Conservation (phyloP, 2,329 filamentous ascomycete genomes). For the Biscogniauxia sp. region DNA sequence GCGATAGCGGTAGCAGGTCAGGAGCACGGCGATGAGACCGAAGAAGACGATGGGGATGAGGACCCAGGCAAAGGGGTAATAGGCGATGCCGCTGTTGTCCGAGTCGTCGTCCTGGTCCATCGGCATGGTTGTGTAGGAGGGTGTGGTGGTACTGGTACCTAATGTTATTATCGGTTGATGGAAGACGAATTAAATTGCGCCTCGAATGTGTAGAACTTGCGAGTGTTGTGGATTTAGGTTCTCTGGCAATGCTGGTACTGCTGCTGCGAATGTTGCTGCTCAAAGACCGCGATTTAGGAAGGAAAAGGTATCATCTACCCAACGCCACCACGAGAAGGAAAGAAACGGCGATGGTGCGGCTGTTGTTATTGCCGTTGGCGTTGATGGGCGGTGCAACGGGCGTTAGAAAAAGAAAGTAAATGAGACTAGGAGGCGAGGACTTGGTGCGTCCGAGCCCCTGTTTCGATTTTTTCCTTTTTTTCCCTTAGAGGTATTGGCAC, state of each 20-base stretch:
- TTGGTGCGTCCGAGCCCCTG: not conserved
- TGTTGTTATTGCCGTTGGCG: not conserved
- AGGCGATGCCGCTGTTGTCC: conserved; percentile 1
- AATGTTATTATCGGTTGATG: no score
- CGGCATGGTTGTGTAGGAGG: not conserved
- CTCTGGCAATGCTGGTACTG: no score
- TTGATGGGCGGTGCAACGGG: not conserved
- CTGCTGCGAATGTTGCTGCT: no score
- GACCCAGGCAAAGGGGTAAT: conserved; percentile 26
- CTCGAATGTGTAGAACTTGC: no score
- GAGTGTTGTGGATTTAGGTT: not conserved
- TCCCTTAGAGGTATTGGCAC: not conserved
- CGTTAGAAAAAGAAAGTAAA: not conserved
- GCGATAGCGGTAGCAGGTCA: conserved; percentile 28
- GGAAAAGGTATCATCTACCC: not conserved
- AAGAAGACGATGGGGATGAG: conserved; percentile 29
- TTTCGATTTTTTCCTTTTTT: not conserved
- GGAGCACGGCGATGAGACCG: conserved; percentile 16
- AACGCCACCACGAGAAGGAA: not conserved
- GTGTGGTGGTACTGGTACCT: no score
- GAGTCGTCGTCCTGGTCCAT: not conserved
- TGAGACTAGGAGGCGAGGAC: not conserved
- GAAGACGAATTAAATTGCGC: no score
- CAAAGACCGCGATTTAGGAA: not conserved
- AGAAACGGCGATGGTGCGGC: not conserved